A percentile compares a stretch with the other conserved stretches of the same genome.
phyloP scores from a whole-genome alignment of 306 rosid species.

The Acacia melanoxylon region DNA sequence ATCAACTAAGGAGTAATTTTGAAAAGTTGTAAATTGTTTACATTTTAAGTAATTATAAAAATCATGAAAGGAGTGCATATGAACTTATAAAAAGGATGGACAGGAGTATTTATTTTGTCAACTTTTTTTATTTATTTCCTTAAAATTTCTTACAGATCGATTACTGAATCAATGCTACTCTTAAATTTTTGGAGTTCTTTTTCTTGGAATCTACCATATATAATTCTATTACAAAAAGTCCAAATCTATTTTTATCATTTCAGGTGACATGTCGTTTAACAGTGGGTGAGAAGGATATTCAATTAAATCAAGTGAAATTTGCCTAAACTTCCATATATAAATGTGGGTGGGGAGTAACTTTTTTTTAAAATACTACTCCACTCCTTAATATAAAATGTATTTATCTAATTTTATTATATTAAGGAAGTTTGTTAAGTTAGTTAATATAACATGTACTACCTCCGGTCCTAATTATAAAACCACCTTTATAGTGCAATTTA shows the following conservation, averaged over 20 bases:
- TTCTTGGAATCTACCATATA: background rate
- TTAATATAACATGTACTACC: too few species aligned
- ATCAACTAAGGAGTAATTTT: background rate
- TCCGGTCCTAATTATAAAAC: too few species aligned
- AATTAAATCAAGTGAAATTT: too few species aligned
- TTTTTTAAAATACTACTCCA: too few species aligned
- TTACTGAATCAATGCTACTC: background rate
- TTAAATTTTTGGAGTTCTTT: background rate
- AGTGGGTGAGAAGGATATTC: background rate
- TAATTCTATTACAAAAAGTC: background rate
- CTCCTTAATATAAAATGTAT: too few species aligned
- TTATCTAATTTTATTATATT: too few species aligned
- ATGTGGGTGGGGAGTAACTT: too few species aligned
- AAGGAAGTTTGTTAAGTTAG: too few species aligned
- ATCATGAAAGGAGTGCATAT: too few species aligned
- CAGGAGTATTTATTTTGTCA: background rate
- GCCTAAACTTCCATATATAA: background rate
- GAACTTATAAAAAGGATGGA: background rate
- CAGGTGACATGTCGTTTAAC: background rate
- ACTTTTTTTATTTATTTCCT: background rate
- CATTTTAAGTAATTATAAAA: too few species aligned
- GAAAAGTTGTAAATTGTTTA: background rate
- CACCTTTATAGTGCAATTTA: too few species aligned
- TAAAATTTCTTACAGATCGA: background rate
- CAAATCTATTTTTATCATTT: background rate